These are phyloP conservation scores for Claviceps sp. DNA, from an alignment of 2,329 filamentous ascomycete genomes.

Conservation along the genomic window DNA sequence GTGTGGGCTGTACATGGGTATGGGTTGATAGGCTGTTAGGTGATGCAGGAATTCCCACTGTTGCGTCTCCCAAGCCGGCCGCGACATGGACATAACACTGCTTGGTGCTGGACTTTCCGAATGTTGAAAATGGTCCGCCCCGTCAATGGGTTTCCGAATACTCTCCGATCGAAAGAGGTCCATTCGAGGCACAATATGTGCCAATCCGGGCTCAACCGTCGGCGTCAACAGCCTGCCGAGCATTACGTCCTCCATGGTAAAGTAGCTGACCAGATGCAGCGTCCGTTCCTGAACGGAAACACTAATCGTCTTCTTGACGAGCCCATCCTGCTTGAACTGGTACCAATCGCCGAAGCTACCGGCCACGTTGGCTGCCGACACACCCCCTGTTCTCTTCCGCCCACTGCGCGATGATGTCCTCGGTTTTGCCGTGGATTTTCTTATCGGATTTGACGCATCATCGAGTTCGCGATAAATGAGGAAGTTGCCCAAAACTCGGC, in stretches of 20 bases:
- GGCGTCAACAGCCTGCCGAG: conserved; percentile 1
- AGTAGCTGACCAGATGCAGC: conserved; percentile 81
- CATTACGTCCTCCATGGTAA: conserved; percentile 53
- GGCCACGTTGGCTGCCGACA: conserved; percentile 20
- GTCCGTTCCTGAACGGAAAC: conserved; percentile 58
- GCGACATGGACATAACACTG: neutral
- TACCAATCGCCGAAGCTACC: conserved; percentile 79
- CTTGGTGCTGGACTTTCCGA: neutral
- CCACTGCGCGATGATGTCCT: neutral
- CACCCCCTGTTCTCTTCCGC: neutral
- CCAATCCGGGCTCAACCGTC: neutral
- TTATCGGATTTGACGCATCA: conserved; percentile 6
- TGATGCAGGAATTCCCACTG: conserved; percentile 4
- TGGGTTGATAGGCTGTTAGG: neutral
- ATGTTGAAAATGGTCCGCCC: neutral
- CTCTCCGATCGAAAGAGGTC: conserved; percentile 2
- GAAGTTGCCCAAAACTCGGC: conserved; percentile 72
- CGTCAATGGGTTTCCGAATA: conserved; percentile 4
- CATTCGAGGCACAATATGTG: conserved; percentile 1
- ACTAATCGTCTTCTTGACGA: conserved; percentile 87
- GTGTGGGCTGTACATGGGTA: neutral
- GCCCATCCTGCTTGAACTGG: conserved; percentile 64
- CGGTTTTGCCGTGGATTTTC: neutral
- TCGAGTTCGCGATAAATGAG: conserved; percentile 72
- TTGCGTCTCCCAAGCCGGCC: conserved; percentile 2